Evolutionary conservation across 306 rosid species (phyloP).

Genomic region (Begonia loranthoides): DNA sequence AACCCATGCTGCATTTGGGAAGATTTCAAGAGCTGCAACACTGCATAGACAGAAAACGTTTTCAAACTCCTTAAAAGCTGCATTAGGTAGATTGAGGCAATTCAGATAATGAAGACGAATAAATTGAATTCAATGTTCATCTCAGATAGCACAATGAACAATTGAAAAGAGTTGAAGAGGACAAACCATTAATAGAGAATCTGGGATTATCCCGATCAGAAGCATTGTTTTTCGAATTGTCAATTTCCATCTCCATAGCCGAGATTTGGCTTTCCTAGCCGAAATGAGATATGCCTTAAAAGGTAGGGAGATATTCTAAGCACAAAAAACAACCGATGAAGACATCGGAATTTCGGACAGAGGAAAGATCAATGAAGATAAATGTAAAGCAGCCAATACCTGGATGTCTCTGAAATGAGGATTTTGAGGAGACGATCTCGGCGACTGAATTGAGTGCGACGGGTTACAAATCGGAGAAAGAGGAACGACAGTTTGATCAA

Average conservation of each 20-base stretch:
- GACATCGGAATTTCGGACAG: too few relatives aligned
- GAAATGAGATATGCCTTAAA: too few relatives aligned
- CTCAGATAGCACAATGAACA: background rate
- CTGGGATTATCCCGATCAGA: constrained; percentile 57
- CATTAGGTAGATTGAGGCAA: background rate
- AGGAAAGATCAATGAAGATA: too few relatives aligned
- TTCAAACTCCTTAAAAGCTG: background rate
- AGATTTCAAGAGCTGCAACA: constrained; percentile 84
- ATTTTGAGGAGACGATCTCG: too few relatives aligned
- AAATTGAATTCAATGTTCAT: background rate
- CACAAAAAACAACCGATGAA: too few relatives aligned
- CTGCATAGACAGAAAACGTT: constrained; percentile 14
- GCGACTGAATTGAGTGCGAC: too few relatives aligned
- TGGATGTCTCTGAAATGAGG: too few relatives aligned
- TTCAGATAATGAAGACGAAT: background rate
- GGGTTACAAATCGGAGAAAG: too few relatives aligned
- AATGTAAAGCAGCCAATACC: too few relatives aligned
- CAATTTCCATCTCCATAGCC: constrained; percentile 89
- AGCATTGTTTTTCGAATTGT: constrained; percentile 28
- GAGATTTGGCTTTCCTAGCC: constrained; percentile 30
- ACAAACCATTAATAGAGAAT: constrained; percentile 66
- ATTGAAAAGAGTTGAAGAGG: constrained; percentile 8
- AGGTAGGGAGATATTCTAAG: too few relatives aligned
- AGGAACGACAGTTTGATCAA: too few relatives aligned
- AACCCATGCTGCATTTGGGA: constrained; percentile 97